A percentile compares a stretch with the other conserved stretches of the same genome.
phyloP scores from a whole-genome alignment of 257 asterid genomes.

The Nicotiana attenuata region DNA sequence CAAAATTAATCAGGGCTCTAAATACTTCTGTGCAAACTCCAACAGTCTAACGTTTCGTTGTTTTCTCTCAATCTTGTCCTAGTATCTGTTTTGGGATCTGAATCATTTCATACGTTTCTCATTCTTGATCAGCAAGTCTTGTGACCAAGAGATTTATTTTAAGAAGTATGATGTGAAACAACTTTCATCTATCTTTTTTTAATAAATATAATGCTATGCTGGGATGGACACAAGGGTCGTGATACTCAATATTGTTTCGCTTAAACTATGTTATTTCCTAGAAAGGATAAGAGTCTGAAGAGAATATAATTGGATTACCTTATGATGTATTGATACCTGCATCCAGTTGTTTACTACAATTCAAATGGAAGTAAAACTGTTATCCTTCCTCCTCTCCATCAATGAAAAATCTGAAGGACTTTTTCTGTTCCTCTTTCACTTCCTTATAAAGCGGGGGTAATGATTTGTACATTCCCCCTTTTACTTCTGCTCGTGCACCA shows the following conservation, averaged over 20 bases:
- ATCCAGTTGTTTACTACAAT: neutral
- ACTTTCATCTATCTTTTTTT: neutral
- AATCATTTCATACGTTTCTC: neutral
- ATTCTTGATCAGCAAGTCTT: neutral
- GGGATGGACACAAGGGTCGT: neutral
- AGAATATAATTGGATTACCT: neutral
- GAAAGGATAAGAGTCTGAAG: neutral
- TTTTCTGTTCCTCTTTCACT: neutral
- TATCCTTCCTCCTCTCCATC: neutral
- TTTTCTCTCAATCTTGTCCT: slow-evolving; percentile 1
- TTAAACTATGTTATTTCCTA: neutral
- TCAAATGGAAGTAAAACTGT: neutral
- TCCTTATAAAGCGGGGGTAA: neutral
- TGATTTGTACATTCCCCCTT: neutral
- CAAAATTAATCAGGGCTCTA: neutral
- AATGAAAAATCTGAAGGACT: neutral
- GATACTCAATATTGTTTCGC: neutral
- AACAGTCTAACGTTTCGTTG: neutral
- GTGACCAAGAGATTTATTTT: neutral
- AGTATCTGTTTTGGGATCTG: neutral
- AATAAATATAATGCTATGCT: neutral
- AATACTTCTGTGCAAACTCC: neutral
- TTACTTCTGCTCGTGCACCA: neutral
- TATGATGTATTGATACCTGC: neutral
- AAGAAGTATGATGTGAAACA: neutral